These are phyloP conservation scores for Ophiocordyceps unilateralis DNA, from an alignment of 2,329 filamentous ascomycete species.

Conservation along the genomic window DNA sequence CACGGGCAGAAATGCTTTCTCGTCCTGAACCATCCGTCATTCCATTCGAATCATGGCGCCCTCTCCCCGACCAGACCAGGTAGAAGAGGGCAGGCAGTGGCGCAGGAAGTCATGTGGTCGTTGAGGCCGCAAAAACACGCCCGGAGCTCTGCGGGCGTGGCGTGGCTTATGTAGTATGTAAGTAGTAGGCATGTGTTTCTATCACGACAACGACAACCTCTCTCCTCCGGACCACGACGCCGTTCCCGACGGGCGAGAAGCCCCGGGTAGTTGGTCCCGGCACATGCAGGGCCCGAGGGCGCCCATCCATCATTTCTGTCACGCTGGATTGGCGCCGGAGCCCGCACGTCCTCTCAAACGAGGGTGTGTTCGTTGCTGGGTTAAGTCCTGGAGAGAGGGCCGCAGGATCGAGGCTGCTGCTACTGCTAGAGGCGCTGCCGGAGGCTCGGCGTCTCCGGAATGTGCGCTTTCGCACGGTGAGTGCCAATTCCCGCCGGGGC, in stretches of 20 bases:
- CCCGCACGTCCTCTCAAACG: no score
- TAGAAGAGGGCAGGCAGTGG: neutral
- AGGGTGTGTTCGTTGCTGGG: no score
- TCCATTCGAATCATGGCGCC: neutral
- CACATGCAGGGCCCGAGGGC: neutral
- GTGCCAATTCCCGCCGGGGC: neutral
- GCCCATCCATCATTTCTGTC: neutral
- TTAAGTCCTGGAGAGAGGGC: neutral
- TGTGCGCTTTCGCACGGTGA: neutral
- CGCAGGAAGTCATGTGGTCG: neutral
- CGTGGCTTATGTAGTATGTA: neutral
- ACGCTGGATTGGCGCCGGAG: no score
- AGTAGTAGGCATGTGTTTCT: no score
- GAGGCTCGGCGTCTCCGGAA: neutral
- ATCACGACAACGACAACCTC: no score
- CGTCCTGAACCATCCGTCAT: neutral
- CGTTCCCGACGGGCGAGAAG: neutral
- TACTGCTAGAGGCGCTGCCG: no score
- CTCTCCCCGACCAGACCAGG: neutral
- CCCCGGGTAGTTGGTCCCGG: neutral
- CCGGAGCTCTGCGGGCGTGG: neutral
- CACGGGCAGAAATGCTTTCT: neutral
- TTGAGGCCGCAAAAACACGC: neutral
- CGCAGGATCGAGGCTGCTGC: neutral
- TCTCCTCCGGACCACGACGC: no score